Percentiles rank a stretch among this genome's conserved stretches.
Evolutionary conservation across 139 green algal species (phyloP).

Genomic region (Dunaliella sp.): DNA sequence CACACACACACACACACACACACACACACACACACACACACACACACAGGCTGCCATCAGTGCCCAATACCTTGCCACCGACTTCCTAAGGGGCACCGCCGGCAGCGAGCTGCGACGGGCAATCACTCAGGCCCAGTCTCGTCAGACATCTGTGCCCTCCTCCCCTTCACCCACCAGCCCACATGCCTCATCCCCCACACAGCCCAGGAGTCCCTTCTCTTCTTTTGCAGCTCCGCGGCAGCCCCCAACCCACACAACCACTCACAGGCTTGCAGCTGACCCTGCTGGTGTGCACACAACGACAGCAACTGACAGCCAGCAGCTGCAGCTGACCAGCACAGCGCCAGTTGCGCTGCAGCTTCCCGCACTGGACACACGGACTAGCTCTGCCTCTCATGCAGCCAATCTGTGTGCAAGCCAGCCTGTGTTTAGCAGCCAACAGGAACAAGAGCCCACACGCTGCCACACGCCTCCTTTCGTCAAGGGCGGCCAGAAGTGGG

Average conservation of each 20-base stretch:
- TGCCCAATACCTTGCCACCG: not conserved
- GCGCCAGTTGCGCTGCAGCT: not conserved
- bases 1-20: not conserved
- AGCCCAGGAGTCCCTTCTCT: no score
- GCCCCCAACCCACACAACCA: not conserved
- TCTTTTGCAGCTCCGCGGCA: no score
- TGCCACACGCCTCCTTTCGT: not conserved
- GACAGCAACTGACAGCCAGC: not conserved
- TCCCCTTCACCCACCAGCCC: not conserved
- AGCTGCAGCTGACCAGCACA: not conserved
- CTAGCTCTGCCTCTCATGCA: not conserved
- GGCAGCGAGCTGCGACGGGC: not conserved
- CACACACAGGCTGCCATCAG: not conserved
- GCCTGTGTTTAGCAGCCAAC: not conserved
- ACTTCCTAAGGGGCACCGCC: not conserved
- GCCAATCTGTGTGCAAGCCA: not conserved
- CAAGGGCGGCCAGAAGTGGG: not conserved
- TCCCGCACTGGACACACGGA: not conserved
- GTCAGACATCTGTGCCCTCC: not conserved
- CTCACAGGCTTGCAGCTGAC: not conserved
- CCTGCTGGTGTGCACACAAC: not conserved
- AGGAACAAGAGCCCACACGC: not conserved
- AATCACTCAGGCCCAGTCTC: not conserved
- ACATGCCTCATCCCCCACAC: no score
- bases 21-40: not conserved